Conservation (phyloP, 2,329 filamentous ascomycete genomes). For the Talaromyces piceae region DNA sequence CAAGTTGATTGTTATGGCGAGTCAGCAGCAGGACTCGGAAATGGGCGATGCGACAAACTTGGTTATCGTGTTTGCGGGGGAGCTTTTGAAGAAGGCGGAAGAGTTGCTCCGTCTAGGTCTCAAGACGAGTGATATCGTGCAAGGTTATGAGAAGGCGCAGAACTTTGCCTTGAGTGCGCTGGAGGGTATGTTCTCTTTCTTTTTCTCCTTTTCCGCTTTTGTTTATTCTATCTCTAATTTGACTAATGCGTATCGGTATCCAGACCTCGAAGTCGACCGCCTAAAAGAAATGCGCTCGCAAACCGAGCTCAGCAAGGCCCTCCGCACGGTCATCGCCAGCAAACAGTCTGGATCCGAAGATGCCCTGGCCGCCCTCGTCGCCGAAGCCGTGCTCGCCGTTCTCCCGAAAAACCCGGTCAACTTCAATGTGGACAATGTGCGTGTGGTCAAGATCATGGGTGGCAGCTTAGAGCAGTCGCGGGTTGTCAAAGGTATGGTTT, state of each 20-base stretch:
- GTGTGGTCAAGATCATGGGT: slow-evolving; percentile 99
- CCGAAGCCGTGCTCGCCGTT: slow-evolving; percentile 75
- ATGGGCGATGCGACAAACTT: slow-evolving; percentile 98
- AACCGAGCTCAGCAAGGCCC: slow-evolving; percentile 84
- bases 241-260: too few species aligned
- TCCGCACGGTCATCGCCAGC: slow-evolving; percentile 89
- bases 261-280: slow-evolving; percentile 78
- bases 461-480: slow-evolving; percentile 88
- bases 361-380: slow-evolving; percentile 74
- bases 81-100: slow-evolving; percentile 94
- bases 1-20: slow-evolving; percentile 96
- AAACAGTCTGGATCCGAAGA: slow-evolving; percentile 96
- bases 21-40: slow-evolving; percentile 97
- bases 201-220: too few species aligned
- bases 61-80: slow-evolving; percentile 90
- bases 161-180: slow-evolving; percentile 76
- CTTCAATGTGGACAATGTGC: slow-evolving; percentile 98
- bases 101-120: slow-evolving; percentile 93
- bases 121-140: slow-evolving; percentile 95
- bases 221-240: too few species aligned
- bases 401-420: slow-evolving; percentile 90
- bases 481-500: slow-evolving; percentile 97
- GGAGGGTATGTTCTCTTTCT: slow-evolving; percentile 50
- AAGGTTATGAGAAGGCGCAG: slow-evolving; percentile 92
- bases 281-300: slow-evolving; percentile 75